These are phyloP conservation scores for Auricularia sp. DNA, from an alignment of 768 basidiomycete genomes.

Conservation along the genomic window DNA sequence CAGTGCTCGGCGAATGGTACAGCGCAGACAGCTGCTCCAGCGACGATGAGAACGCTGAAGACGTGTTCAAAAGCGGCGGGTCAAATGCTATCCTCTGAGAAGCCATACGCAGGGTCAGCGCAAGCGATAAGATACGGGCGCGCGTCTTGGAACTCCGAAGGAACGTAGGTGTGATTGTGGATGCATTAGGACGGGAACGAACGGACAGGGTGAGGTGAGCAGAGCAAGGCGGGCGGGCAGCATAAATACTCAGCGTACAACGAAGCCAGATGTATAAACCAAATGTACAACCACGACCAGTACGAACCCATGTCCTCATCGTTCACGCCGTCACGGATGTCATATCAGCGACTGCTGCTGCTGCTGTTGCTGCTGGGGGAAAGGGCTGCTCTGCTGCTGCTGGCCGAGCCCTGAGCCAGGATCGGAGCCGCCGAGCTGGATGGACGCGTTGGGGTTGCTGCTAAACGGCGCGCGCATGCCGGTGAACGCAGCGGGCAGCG, in stretches of 20 bases:
- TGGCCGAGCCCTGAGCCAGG: background rate
- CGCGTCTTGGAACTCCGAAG: background rate
- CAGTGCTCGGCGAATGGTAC: constrained; percentile 56
- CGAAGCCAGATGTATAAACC: background rate
- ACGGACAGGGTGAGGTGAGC: background rate
- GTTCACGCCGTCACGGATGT: background rate
- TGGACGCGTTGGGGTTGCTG: constrained; percentile 5
- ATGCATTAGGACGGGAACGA: no score
- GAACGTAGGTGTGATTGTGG: no score
- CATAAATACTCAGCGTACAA: background rate
- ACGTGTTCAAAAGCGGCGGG: constrained; percentile 66
- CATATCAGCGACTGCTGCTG: constrained; percentile 3
- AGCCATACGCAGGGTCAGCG: background rate
- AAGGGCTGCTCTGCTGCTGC: constrained; percentile 6
- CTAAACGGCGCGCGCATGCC: constrained; percentile 1
- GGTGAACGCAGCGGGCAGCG: background rate
- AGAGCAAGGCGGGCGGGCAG: background rate
- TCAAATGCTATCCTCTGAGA: background rate
- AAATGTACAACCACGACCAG: background rate
- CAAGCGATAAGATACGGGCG: background rate
- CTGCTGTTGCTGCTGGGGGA: constrained; percentile 6
- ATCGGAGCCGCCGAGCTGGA: background rate
- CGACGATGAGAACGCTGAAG: constrained; percentile 75
- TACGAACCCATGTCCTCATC: background rate
- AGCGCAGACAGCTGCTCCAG: constrained; percentile 51